Evolutionary conservation across 164 flowering plant genomes (phyloP), one percentile per base, ranked within the genome.

Genomic region (Vitis riparia): DNA sequence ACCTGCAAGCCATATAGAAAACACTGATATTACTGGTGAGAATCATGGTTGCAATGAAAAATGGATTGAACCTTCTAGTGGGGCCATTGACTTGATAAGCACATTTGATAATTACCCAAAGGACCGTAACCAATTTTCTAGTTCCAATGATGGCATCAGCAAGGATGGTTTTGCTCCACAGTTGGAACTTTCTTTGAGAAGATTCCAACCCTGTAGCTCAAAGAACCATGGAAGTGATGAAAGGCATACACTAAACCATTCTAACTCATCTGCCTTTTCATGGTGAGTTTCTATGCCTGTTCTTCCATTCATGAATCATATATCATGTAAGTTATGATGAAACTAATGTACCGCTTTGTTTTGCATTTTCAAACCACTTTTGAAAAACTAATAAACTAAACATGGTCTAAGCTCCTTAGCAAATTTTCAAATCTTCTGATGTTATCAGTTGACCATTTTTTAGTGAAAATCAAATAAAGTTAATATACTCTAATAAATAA

Each of bases 191-290:
- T 81, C 86, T 73, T 74, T 81, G 53, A 73, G 72, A 71, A 78
- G 82, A 66, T 67, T 67, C n/a, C 60, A 19, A 49, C 71, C 70
- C 1, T 51, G 59, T 2, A 52, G 71, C 67, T 68, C 56, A 19
- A 64, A 68, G 59, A 68, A 72, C 56, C 69, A 75, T 57, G 74
- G 30, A 23, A 66, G 60, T 27, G 77, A 65, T 37, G 75, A 79
- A 72, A 71, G 73, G 70, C 84, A 77, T 55, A 62, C 68, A 3
- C 71, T 83, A 19, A 79, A 76, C 63, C 86, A 78, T 47, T 85
- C 86, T 51, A 57, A 67, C 62, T 79, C 80, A 2, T 83, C 89
- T 15, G 84, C 89, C 62, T 85, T 85, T 75, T 79, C 86, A 66
- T 59, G 86, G 88, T 85, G 61, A 72, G 76, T 53, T 55, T 17